These are phyloP conservation scores for Mycogone perniciosa DNA, from an alignment of 2,329 filamentous ascomycete genomes.

Conservation along the genomic window DNA sequence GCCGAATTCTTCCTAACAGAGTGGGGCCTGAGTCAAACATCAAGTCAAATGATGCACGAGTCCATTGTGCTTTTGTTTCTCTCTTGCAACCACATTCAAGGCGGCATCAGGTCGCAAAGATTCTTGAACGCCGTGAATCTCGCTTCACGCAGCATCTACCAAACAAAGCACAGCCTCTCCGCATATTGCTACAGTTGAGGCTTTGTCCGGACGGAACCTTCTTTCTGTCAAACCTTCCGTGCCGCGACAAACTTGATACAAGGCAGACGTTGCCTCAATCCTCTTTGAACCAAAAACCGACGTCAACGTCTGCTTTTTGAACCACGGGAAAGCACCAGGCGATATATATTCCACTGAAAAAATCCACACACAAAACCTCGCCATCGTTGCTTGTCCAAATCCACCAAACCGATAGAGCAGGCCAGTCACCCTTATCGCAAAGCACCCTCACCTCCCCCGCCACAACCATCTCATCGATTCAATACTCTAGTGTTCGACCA, in stretches of 20 bases:
- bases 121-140: background rate
- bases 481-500: conserved; percentile 10
- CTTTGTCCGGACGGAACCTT: background rate
- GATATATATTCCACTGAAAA: too few species aligned
- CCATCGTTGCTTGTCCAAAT: too few species aligned
- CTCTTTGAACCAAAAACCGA: too few species aligned
- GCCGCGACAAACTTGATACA: too few species aligned
- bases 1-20: background rate
- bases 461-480: background rate
- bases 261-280: too few species aligned
- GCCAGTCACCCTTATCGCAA: background rate
- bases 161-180: background rate
- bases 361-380: too few species aligned
- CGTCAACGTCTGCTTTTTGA: too few species aligned
- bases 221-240: background rate
- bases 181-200: background rate
- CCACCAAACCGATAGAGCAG: background rate
- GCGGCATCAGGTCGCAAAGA: background rate
- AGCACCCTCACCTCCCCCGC: background rate
- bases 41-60: conserved; percentile 6
- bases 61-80: conserved; percentile 3
- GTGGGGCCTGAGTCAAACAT: conserved; percentile 7
- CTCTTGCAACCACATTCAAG: conserved; percentile 1
- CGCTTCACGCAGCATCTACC: background rate
- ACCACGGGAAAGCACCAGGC: too few species aligned